Base-by-base conservation (phyloP, 2,329 filamentous ascomycete species). In the Rutstroemia sydowiana region DNA sequence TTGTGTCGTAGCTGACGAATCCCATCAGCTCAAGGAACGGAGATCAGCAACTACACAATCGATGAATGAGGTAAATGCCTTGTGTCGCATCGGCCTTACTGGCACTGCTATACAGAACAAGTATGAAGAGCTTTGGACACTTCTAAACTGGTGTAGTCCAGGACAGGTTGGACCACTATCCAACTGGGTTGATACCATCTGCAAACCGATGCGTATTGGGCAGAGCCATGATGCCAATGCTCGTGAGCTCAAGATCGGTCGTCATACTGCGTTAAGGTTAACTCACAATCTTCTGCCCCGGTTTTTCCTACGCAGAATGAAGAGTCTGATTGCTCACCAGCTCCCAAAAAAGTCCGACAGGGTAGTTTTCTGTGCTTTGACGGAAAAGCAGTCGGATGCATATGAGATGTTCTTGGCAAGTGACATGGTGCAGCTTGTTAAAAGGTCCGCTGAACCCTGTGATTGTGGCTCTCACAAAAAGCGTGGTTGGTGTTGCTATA, bases 91-190 rank as follows among this genome's bases (percentile, higher is more conserved):
- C 55, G 93, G 93, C 0, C 75, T 98, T 8, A 97, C 91, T 0
- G 93, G 93, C 2, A 98, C 93, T 0, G 92, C 92, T 0, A 96
- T 98, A 41, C 93, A 98, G 66, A 98, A 98, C 68, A 93, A 88
- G 59, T 98, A 98, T 66, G 89, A 96, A 65, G 93, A 98, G 67
- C 76, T 98, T 1, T 98, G 92, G 92, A 95, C 90, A 0, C 74
- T 98, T 0, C 74, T 98, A 2, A 95, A 98, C 66, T 98, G 93
- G 93, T 91, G 90, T 0, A 93, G 95, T 60, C 93, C 93, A 0
- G 92, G 90, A 0, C 70, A 76, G 43, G 77, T 86, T 57, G 82
- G 83, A 0, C 79, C 82, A 0, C 70, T 87, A 9, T 72, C 78
- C 5, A 86, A 87, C 39, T 98, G 93, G 93, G 85, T 82, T 62